Base-by-base conservation (phyloP, 2,329 filamentous ascomycete species). In the Aspergillus thermomutatus region DNA sequence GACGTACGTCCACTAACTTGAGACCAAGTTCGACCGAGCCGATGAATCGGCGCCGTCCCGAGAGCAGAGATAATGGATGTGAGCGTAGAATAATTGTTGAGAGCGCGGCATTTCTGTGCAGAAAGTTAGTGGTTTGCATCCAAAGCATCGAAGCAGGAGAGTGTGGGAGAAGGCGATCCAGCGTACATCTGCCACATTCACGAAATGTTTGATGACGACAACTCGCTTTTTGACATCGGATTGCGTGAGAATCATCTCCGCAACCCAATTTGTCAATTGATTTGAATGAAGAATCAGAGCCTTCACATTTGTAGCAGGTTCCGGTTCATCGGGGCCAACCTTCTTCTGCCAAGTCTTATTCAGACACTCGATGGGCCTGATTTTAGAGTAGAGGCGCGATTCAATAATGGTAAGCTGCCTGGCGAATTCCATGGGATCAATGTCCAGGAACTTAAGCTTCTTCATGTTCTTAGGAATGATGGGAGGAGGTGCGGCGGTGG, bases 311-410 rank as follows among this genome's bases (percentile, higher is more conserved):
- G 91, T 86, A 9, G 94, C 92, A 34, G 92, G 90, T 67, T 96
- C 92, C 2, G 71, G 66, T 58, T 88, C 88, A 47, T 73, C 72
- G 34, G 92, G 89, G 8, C 79, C 83, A 57, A 95, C 82, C 79
- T 97, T 97, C 83, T 95, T 97, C 76, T 96, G 92, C 94, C 94
- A 99, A 4, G 92, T 97, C 81, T 99, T 99, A 77, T 96, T 97
- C 59, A 99, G 79, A 72, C 93, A 97, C 74, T 99, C 94, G 0
- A 91, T 94, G 0, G 93, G 90, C 74, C 93, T 93, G 74, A 99
- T 96, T 78, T 96, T 97, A 65, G 89, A 91, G 69, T 97, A 99
- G 1, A 97, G 82, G 60, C 89, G 89, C 2, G 92, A 96, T 75
- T 99, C 94, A 62, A 97, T 96, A 63, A 99, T 94, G 0, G 94